phyloP scores from a whole-genome alignment of 768 basidiomycete genomes.

The Trametes punicea region DNA sequence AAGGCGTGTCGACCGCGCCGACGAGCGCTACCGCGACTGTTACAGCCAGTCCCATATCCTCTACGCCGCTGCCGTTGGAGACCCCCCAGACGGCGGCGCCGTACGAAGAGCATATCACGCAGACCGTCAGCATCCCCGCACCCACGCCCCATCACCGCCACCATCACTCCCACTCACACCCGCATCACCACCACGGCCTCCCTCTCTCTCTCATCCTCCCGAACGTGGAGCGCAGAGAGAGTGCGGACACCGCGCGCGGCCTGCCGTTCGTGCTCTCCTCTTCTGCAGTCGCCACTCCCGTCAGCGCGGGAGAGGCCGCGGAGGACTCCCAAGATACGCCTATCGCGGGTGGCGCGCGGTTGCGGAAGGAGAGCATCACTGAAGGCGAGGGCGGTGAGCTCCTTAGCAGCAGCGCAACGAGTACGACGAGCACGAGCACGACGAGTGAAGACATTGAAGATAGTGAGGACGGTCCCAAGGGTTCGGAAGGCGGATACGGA shows the following conservation, averaged over 20 bases:
- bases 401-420: slow-evolving; percentile 19
- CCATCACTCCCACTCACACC: slow-evolving; percentile 12
- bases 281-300: not conserved
- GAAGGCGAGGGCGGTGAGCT: slow-evolving; percentile 15
- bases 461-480: slow-evolving; percentile 25
- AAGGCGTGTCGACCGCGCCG: not conserved
- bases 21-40: not conserved
- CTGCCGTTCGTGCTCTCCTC: slow-evolving; percentile 5
- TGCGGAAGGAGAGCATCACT: slow-evolving; percentile 8
- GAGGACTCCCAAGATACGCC: not conserved
- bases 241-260: slow-evolving; percentile 26
- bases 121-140: slow-evolving; percentile 36
- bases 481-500: slow-evolving; percentile 23
- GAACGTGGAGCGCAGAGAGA: slow-evolving; percentile 23
- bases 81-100: slow-evolving; percentile 11
- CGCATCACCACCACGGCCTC: slow-evolving; percentile 10
- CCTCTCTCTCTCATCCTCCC: slow-evolving; percentile 7
- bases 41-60: slow-evolving; percentile 9
- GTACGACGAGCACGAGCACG: slow-evolving; percentile 27
- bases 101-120: slow-evolving; percentile 32
- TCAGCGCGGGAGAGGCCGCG: not conserved
- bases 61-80: not conserved
- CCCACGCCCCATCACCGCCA: slow-evolving; percentile 31
- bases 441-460: slow-evolving; percentile 33
- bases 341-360: not conserved